Evolutionary conservation across 2,329 filamentous ascomycete species (phyloP).

Genomic region (Claviceps sp.): DNA sequence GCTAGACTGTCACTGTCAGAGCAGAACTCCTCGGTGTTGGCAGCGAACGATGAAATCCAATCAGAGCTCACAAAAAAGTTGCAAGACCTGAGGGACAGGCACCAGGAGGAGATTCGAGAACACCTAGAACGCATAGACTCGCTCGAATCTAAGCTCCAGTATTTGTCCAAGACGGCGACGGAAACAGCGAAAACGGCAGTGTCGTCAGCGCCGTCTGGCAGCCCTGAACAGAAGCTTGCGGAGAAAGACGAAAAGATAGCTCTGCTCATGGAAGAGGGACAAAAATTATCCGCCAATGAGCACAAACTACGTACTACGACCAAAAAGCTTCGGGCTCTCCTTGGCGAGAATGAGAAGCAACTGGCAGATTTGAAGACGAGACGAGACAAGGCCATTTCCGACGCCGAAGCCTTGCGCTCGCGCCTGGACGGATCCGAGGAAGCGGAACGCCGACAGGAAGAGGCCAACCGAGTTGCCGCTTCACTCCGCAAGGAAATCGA

Average conservation of each 20-base stretch:
- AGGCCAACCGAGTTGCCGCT: constrained; percentile 39
- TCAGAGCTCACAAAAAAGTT: constrained; percentile 10
- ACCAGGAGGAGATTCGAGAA: constrained; percentile 70
- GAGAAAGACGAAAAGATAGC: constrained; percentile 89
- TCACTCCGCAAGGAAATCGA: constrained; percentile 27
- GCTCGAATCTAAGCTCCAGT: constrained; percentile 80
- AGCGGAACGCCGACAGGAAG: constrained; percentile 39
- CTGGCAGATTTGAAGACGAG: constrained; percentile 44
- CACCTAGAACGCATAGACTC: constrained; percentile 87
- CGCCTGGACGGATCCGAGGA: constrained; percentile 37
- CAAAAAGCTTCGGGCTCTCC: constrained; percentile 61
- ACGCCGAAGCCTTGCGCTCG: constrained; percentile 32
- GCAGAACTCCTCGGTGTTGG: neutral
- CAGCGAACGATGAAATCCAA: neutral
- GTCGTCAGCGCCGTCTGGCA: constrained; percentile 47
- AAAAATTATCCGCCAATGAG: constrained; percentile 74
- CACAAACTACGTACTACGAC: constrained; percentile 72
- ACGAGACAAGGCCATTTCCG: constrained; percentile 43
- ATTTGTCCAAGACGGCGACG: constrained; percentile 67
- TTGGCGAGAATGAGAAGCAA: constrained; percentile 52
- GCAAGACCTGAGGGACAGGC: constrained; percentile 19
- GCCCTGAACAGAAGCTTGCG: constrained; percentile 62
- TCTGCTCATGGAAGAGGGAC: constrained; percentile 80
- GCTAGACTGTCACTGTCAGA: neutral
- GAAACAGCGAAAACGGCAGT: constrained; percentile 60